Base-by-base conservation (phyloP, 805 yeast species). In the Priceomyces melissophilus region DNA sequence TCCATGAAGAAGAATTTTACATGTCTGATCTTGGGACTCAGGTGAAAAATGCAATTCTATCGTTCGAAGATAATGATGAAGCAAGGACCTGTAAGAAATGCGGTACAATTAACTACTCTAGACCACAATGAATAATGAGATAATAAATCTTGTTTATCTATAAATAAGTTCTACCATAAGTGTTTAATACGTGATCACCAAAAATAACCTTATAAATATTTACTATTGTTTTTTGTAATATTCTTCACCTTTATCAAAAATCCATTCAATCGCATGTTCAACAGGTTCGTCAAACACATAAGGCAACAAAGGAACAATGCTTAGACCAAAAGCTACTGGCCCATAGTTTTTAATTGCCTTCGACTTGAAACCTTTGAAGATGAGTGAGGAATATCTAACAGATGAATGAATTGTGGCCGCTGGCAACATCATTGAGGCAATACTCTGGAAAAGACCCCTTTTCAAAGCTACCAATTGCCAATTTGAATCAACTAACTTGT, bases 21-120 rank as follows among this genome's bases (percentile, higher is more conserved):
- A 84, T 91, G 61, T 60, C 67, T 6, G 96, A 90, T 65, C 70
- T 90, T 39, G 96, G 96, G 7, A 83, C 95, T 2, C 96, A 90
- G 61, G 90, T 90, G 40, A 89, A 87, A 61, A 83, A 73, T 5
- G 96, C 90, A 3, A 88, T 90, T 39, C 57, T 80, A 32, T 72
- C 68, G 11, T 89, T 87, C 58, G 95, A 87, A 47, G 68, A 57
- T 0, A 83, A 82, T 53, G 39, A 71, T 13, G 71, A 73, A 10
- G 78, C 78, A 34, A 76, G 95, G 57, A 87, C 89, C 4, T 89
- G 97, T 61, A 55, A 65, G 35, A 60, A 75, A 10, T 89, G 97
- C 60, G 90, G 91, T 2, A 79, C 87, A 1, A 62, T 81, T 46
- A 84, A 84, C 60, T 73, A 76, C 55, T 79, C 87, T n/a, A 76